A percentile compares a stretch with the other conserved stretches of the same genome.
These are phyloP conservation scores for Trichoderma asperelloides DNA, from an alignment of 495 filamentous ascomycete genomes.

Conservation along the genomic window DNA sequence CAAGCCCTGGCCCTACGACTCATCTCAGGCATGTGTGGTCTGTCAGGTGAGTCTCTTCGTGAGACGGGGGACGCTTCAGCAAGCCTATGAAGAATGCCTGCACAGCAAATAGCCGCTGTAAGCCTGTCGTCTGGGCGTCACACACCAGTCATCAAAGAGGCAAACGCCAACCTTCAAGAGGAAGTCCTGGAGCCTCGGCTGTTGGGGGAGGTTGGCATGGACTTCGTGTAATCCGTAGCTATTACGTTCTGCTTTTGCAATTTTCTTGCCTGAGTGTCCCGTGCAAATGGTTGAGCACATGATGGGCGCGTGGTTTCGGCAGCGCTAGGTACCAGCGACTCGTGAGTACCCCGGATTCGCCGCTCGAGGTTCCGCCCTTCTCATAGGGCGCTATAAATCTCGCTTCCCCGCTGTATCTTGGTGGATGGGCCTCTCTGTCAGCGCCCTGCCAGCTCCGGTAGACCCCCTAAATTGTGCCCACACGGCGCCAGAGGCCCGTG, in stretches of 20 bases:
- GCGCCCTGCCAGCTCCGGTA: not conserved
- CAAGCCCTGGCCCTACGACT: not conserved
- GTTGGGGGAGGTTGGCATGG: too few relatives aligned
- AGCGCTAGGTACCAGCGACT: not conserved
- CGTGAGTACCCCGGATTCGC: slow-evolving; percentile 1
- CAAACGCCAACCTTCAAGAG: not conserved
- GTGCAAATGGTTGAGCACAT: slow-evolving; percentile 6
- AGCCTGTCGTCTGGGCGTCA: not conserved
- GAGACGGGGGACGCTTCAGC: not conserved
- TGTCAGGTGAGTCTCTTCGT: not conserved
- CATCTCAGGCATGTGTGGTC: slow-evolving; percentile 5
- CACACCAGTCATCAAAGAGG: not conserved
- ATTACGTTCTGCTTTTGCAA: not conserved
- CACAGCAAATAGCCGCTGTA: not conserved
- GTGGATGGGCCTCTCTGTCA: not conserved
- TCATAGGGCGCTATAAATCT: not conserved
- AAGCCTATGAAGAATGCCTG: not conserved
- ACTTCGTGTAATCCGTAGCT: not conserved
- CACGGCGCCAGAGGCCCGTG: not conserved
- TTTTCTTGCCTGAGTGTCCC: not conserved
- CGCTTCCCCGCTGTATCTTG: not conserved
- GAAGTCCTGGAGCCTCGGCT: not conserved
- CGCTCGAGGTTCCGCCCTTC: not conserved
- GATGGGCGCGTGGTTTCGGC: slow-evolving; percentile 1
- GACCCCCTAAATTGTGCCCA: not conserved